These are phyloP conservation scores for Coemansia sp. DNA, from an alignment of 192 early-diverging fungal genomes.

Conservation along the genomic window DNA sequence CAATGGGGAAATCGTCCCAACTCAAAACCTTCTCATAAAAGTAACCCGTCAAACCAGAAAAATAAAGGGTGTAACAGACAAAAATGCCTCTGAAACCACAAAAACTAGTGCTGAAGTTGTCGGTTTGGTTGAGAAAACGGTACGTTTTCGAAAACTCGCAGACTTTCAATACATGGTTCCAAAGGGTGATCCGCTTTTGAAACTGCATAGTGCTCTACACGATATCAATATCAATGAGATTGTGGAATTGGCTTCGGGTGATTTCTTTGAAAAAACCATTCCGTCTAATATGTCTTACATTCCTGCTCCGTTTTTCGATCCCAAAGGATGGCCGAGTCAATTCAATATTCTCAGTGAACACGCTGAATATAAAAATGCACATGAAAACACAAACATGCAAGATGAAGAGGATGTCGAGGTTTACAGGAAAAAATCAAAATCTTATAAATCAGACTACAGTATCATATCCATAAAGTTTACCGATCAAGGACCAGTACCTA, in stretches of 20 bases:
- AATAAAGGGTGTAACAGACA: conserved; percentile 1
- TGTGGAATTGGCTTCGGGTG: conserved; percentile 17
- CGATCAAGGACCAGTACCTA: conserved; percentile 11
- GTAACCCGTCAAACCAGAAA: conserved; percentile 34
- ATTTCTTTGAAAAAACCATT: conserved; percentile 9
- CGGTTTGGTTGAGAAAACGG: conserved; percentile 40
- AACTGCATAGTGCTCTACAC: conserved; percentile 1
- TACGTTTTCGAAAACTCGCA: conserved; percentile 42
- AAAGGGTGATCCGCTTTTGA: conserved; percentile 18
- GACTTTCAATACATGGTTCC: conserved; percentile 40
- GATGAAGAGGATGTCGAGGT: too few relatives aligned
- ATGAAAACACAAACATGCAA: too few relatives aligned
- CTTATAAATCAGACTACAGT: too few relatives aligned
- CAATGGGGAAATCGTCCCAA: conserved; percentile 33
- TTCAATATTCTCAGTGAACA: too few relatives aligned
- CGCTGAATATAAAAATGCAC: conserved; percentile 8
- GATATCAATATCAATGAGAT: conserved; percentile 24
- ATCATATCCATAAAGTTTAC: conserved; percentile 12
- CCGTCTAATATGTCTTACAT: conserved; percentile 9
- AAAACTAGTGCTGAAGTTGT: conserved; percentile 17
- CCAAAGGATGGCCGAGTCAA: conserved; percentile 26
- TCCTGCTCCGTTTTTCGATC: conserved; percentile 46
- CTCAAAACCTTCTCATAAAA: conserved; percentile 43
- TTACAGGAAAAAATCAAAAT: too few relatives aligned
- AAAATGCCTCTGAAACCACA: too few relatives aligned